These are phyloP conservation scores for Wickerhamomyces ciferrii DNA, from an alignment of 805 yeast genomes.

Conservation along the genomic window DNA sequence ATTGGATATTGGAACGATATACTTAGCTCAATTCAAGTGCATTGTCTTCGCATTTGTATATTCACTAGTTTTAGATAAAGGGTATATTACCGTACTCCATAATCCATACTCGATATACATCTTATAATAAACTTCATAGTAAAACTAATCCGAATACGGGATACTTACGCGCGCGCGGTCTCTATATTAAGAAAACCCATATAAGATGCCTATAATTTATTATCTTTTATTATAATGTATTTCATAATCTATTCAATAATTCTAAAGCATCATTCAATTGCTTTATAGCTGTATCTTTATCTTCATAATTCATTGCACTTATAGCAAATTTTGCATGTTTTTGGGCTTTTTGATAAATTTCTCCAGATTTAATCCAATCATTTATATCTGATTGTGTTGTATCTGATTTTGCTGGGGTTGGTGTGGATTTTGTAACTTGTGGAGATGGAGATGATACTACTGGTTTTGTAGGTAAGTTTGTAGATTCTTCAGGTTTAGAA, in stretches of 20 bases:
- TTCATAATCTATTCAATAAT: conserved; percentile 19
- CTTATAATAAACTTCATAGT: no score
- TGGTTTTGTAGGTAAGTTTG: not conserved
- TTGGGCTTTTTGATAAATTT: conserved; percentile 53
- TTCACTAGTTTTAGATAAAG: no score
- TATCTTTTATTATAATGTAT: no score
- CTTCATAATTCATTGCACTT: conserved; percentile 77
- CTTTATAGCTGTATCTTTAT: conserved; percentile 57
- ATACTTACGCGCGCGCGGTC: no score
- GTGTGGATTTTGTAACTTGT: not conserved
- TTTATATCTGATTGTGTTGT: conserved; percentile 25
- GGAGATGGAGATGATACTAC: not conserved
- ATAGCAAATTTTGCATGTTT: conserved; percentile 71
- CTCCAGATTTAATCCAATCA: conserved; percentile 49
- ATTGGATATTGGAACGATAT: no score
- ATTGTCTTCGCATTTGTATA: no score
- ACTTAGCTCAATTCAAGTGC: no score
- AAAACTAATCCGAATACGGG: no score
- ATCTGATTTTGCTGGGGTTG: not conserved
- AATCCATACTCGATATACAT: no score
- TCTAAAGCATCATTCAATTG: conserved; percentile 54
- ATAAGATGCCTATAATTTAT: no score
- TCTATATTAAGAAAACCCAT: no score
- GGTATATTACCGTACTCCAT: no score
- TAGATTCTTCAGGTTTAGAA: conserved; percentile 1